Percentiles rank a stretch among this genome's conserved stretches.
Conservation (phyloP, 1,139 yeast genomes). For the Lodderomyces margitis region DNA sequence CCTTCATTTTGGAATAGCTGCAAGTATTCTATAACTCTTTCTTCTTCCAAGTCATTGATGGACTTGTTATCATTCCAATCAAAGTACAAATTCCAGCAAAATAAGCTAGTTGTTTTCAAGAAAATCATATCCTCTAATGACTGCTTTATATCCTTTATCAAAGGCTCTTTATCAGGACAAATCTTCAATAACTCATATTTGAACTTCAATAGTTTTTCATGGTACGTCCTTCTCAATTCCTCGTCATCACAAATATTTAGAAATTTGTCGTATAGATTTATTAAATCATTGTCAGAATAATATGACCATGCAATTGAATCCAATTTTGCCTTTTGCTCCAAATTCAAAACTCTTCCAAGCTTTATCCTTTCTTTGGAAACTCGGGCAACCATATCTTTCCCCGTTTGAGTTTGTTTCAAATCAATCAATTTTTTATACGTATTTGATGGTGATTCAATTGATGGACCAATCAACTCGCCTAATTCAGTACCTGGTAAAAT, state of each 20-base stretch:
- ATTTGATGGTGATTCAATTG: constrained; percentile 48
- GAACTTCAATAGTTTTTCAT: constrained; percentile 58
- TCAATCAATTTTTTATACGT: constrained; percentile 53
- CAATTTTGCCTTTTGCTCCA: constrained; percentile 31
- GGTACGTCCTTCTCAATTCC: constrained; percentile 52
- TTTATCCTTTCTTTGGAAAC: constrained; percentile 39
- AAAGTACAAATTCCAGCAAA: constrained; percentile 74
- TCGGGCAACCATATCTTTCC: constrained; percentile 25
- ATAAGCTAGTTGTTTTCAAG: constrained; percentile 55
- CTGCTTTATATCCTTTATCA: constrained; percentile 46
- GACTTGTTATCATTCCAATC: constrained; percentile 69
- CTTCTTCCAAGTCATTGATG: constrained; percentile 49
- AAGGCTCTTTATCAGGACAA: constrained; percentile 35
- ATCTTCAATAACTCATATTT: constrained; percentile 52
- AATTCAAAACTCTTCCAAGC: constrained; percentile 33
- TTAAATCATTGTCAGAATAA: constrained; percentile 50
- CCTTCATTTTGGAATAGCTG: constrained; percentile 60
- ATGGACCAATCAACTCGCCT: constrained; percentile 53
- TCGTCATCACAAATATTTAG: constrained; percentile 68
- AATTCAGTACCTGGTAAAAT: constrained; percentile 65
- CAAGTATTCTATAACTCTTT: constrained; percentile 48
- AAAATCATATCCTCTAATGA: constrained; percentile 73
- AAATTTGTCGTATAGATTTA: constrained; percentile 51
- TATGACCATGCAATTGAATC: constrained; percentile 50
- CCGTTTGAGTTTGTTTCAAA: constrained; percentile 43